Base-by-base conservation (phyloP, 768 basidiomycete species). In the Exidia glandulosa region DNA sequence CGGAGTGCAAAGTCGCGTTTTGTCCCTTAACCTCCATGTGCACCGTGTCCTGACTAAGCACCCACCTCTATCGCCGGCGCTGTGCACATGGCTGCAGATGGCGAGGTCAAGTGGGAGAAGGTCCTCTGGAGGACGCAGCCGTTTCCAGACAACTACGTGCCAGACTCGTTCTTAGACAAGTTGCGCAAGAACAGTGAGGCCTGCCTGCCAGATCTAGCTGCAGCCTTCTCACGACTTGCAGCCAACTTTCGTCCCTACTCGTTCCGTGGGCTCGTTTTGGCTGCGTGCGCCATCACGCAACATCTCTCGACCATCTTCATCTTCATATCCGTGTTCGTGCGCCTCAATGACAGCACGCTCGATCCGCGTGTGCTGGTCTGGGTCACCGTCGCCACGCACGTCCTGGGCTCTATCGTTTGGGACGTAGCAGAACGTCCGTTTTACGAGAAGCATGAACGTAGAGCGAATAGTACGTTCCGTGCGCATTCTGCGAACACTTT, bases 141-240 rank as follows among this genome's bases (percentile, higher is more conserved):
- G 2, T 86, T 80, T 68, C 86, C 90, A 32, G 94, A 96, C 72
- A 93, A 94, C 70, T 84, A 92, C 74, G 85, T 96, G 57, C 87
- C 90, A 6, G 77, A 45, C 5, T 77, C 83, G 5, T 96, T 96
- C 72, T 77, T 94, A 47, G 82, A 86, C 0, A 85, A 89, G 60
- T 72, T 96, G 65, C 79, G 81, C 66, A 85, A 75, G 69, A 94
- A 94, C 71, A 81, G 90, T 93, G 70, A 69, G 85, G 76, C 6
- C 32, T 34, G 23, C n/a, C 2, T 7, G 3, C 16, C 41, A 3
- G 27, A 32, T 6, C 31, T 23, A 25, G 23, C 31, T 14, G 12
- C 32, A 32, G 31, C 48, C 31, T 47, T n/a, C 10, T 13, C 32
- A 29, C 37, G 34, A 57, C 58, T 32, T 47, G 2, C 31, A 93